Evolutionary conservation across 768 basidiomycete species (phyloP).

Genomic region (Trametes coccinea): DNA sequence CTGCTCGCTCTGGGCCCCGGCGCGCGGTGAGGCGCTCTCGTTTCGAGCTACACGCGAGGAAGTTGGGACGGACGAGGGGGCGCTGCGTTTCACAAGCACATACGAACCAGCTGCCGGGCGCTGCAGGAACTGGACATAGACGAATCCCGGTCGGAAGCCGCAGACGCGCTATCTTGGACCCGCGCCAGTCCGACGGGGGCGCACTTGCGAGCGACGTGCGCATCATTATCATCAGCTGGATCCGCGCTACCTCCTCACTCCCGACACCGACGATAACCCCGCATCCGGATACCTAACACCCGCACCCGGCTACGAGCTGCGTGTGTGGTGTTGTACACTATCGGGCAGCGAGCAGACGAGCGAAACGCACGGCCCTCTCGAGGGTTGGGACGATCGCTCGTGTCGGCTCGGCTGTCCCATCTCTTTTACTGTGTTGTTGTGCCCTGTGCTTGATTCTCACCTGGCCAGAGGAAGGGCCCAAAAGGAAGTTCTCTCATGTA

Average conservation of each 20-base stretch:
- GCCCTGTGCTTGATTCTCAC: neutral
- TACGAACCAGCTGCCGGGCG: neutral
- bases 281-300: neutral
- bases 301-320: neutral
- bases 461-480: neutral
- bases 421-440: neutral
- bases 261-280: neutral
- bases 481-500: too few species aligned
- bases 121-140: neutral
- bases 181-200: constrained; percentile 6
- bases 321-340: constrained; percentile 6
- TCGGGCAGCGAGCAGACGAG: too few species aligned
- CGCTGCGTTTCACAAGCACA: neutral
- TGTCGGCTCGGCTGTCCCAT: neutral
- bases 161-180: constrained; percentile 1
- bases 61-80: neutral
- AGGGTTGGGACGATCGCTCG: neutral
- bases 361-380: too few species aligned
- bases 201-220: constrained; percentile 1
- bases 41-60: neutral
- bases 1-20: constrained; percentile 36
- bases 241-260: neutral
- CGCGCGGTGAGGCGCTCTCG: constrained; percentile 16
- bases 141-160: neutral
- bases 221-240: neutral